phyloP scores from a whole-genome alignment of 768 basidiomycete species.

The Pleurotus sapidus region DNA sequence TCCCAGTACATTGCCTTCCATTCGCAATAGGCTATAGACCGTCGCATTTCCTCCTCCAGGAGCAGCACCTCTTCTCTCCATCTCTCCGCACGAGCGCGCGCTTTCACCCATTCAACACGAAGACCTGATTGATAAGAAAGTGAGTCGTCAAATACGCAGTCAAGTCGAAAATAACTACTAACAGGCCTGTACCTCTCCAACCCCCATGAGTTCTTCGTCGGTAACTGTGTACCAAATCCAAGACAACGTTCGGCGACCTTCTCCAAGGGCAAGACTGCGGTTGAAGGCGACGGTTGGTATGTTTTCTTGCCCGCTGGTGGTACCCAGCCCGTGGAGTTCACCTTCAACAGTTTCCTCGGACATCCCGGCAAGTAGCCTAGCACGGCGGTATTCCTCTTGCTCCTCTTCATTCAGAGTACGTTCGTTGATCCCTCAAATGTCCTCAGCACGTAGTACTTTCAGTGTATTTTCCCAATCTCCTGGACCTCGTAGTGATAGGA shows the following conservation, averaged over 20 bases:
- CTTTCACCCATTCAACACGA: conserved; percentile 17
- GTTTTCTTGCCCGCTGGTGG: neutral
- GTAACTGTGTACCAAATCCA: conserved; percentile 12
- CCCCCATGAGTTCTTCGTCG: conserved; percentile 2
- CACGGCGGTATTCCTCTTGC: conserved; percentile 10
- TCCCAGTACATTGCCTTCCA: conserved; percentile 38
- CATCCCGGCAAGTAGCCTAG: conserved; percentile 9
- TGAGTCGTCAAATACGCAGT: neutral
- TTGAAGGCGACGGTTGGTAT: conserved; percentile 1
- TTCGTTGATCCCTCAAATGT: conserved; percentile 13
- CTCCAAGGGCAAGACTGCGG: conserved; percentile 2
- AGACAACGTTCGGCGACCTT: conserved; percentile 9
- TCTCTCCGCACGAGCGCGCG: conserved; percentile 11
- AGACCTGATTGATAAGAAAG: conserved; percentile 14
- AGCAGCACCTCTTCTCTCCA: conserved; percentile 16
- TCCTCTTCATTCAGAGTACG: conserved; percentile 15
- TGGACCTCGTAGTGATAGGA: too few species aligned
- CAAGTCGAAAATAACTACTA: too few species aligned
- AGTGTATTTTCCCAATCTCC: neutral
- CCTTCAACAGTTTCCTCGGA: neutral
- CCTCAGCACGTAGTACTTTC: conserved; percentile 4
- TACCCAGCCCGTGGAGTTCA: neutral
- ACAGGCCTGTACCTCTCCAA: neutral
- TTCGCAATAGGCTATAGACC: conserved; percentile 36
- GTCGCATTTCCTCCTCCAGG: conserved; percentile 24